A percentile compares a stretch with the other conserved stretches of the same genome.
phyloP scores from a whole-genome alignment of 345 rosid genomes.

The Heritiera littoralis region DNA sequence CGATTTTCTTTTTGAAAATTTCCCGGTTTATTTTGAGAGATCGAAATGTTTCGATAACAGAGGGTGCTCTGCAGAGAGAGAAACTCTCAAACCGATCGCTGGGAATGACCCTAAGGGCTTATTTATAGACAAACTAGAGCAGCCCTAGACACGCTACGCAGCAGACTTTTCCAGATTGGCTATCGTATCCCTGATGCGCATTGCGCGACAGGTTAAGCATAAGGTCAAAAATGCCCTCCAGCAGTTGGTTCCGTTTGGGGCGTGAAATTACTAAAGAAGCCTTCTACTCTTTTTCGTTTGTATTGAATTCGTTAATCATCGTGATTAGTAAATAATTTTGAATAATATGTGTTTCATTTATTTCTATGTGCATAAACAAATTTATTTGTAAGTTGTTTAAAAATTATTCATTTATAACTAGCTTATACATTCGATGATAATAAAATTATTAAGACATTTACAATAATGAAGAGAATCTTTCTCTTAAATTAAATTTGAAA shows the following conservation, averaged over 20 bases:
- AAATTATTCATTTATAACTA: too few species aligned
- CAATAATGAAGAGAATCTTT: too few species aligned
- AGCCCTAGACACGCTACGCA: neutral
- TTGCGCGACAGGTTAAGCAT: neutral
- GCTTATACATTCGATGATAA: too few species aligned
- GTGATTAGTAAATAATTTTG: too few species aligned
- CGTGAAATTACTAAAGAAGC: neutral
- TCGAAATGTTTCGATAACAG: neutral
- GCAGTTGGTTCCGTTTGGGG: too few species aligned
- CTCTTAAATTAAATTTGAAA: too few species aligned
- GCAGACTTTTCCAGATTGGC: neutral
- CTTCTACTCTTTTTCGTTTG: too few species aligned
- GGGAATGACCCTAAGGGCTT: neutral
- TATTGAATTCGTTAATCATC: too few species aligned
- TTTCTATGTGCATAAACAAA: too few species aligned
- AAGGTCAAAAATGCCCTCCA: neutral
- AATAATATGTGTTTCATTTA: too few species aligned
- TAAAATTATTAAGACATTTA: too few species aligned
- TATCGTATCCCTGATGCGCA: neutral
- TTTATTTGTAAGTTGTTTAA: too few species aligned
- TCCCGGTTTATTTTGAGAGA: conserved; percentile 16
- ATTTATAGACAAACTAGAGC: conserved; percentile 17
- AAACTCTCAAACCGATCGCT: neutral
- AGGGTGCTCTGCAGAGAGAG: neutral
- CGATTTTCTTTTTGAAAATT: neutral